These are phyloP conservation scores for Pythium periplocum DNA, from an alignment of 352 stramenopile genomes.

Conservation along the genomic window DNA sequence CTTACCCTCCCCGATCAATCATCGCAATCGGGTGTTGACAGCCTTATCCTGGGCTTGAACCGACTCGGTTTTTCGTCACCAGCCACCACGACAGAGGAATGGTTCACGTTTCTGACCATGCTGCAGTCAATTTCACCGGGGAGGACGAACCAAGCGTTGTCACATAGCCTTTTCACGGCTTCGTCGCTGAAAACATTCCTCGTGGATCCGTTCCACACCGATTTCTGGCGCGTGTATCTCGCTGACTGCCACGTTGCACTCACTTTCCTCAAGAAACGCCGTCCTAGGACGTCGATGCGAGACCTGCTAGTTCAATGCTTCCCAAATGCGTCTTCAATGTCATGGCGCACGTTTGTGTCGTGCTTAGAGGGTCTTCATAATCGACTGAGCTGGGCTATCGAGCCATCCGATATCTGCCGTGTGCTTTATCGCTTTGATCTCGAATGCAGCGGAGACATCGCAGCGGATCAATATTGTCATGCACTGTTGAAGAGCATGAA, in stretches of 20 bases:
- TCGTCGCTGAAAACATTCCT: slow-evolving; percentile 8
- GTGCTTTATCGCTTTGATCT: slow-evolving; percentile 1
- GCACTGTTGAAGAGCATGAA: background rate
- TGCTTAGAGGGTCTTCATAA: background rate
- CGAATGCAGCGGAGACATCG: background rate
- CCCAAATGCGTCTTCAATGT: background rate
- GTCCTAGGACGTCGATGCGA: background rate
- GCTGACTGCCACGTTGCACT: background rate
- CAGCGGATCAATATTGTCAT: background rate
- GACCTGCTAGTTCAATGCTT: background rate
- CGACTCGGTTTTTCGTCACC: background rate
- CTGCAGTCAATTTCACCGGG: background rate
- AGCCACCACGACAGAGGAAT: background rate
- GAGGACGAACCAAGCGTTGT: background rate
- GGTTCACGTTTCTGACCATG: slow-evolving; percentile 7
- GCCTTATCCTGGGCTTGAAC: too few relatives aligned
- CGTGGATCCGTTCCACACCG: slow-evolving; percentile 10
- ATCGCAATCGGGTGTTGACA: background rate
- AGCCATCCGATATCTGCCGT: background rate
- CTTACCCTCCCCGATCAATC: background rate
- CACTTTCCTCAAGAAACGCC: background rate
- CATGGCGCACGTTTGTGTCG: background rate
- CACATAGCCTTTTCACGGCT: slow-evolving; percentile 1
- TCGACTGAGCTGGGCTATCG: background rate
- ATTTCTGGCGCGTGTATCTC: slow-evolving; percentile 13